These are phyloP conservation scores for Blastobotrys elegans DNA, from an alignment of 1,139 yeast genomes.

Conservation along the genomic window DNA sequence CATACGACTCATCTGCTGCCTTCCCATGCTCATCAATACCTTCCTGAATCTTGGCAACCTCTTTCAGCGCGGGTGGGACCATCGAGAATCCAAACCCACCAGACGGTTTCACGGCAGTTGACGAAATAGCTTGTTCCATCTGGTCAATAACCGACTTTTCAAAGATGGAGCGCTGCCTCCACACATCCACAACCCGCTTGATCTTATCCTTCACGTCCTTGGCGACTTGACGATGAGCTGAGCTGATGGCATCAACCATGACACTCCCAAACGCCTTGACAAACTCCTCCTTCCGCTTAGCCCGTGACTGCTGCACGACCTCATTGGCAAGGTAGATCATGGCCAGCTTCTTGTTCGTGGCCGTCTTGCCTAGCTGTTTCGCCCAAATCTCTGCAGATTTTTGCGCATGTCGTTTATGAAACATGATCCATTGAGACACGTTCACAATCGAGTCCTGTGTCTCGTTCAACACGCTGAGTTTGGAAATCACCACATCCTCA, in stretches of 20 bases:
- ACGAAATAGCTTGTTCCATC: slow-evolving; percentile 21
- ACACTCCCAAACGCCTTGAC: slow-evolving; percentile 52
- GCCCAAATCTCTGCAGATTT: slow-evolving; percentile 64
- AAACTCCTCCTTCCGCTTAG: slow-evolving; percentile 57
- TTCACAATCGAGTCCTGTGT: slow-evolving; percentile 81
- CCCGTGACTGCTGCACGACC: slow-evolving; percentile 74
- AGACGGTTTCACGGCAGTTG: slow-evolving; percentile 10
- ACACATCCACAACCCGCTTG: slow-evolving; percentile 61
- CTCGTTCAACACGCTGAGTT: slow-evolving; percentile 59
- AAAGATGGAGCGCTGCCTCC: slow-evolving; percentile 68
- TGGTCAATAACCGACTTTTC: slow-evolving; percentile 40
- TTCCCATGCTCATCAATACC: slow-evolving; percentile 3
- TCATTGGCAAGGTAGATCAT: slow-evolving; percentile 75
- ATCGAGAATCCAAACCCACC: slow-evolving; percentile 5
- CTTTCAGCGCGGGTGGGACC: slow-evolving; percentile 12
- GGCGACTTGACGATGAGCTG: slow-evolving; percentile 31
- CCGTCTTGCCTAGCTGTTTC: slow-evolving; percentile 38
- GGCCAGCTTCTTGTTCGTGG: slow-evolving; percentile 49
- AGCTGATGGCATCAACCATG: slow-evolving; percentile 36
- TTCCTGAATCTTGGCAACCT: slow-evolving; percentile 4
- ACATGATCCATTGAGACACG: slow-evolving; percentile 77
- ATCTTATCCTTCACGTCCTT: slow-evolving; percentile 48
- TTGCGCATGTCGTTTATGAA: slow-evolving; percentile 63
- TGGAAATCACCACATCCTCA: slow-evolving; percentile 48
- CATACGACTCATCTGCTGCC: slow-evolving; percentile 11